phyloP scores from a whole-genome alignment of 2,329 filamentous ascomycete species.

The Xylaria sp. region DNA sequence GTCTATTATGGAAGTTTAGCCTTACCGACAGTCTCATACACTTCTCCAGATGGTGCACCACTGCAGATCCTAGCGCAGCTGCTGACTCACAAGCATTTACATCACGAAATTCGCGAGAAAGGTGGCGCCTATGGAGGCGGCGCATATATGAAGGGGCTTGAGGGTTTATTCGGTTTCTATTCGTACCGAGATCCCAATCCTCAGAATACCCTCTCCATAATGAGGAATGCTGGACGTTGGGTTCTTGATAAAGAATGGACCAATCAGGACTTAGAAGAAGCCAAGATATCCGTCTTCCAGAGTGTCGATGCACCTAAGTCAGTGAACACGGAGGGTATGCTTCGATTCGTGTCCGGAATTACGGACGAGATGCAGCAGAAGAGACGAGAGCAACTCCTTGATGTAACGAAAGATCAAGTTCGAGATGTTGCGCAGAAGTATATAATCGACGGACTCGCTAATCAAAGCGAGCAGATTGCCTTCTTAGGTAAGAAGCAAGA shows the following conservation, averaged over 20 bases:
- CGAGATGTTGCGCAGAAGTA: conserved; percentile 81
- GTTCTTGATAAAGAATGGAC: conserved; percentile 82
- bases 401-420: conserved; percentile 82
- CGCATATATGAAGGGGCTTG: conserved; percentile 78
- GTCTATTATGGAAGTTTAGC: conserved; percentile 92
- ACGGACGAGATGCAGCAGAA: conserved; percentile 88
- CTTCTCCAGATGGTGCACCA: conserved; percentile 73
- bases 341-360: conserved; percentile 81
- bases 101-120: conserved; percentile 97
- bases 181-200: conserved; percentile 97
- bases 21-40: conserved; percentile 83
- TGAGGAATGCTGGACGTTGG: conserved; percentile 82
- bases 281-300: conserved; percentile 95
- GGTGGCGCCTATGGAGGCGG: conserved; percentile 95
- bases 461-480: conserved; percentile 65
- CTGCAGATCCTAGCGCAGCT: conserved; percentile 90
- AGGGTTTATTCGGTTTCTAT: conserved; percentile 92
- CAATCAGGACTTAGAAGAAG: conserved; percentile 87
- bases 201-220: conserved; percentile 82
- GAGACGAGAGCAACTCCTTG: conserved; percentile 81
- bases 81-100: conserved; percentile 93
- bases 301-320: conserved; percentile 85
- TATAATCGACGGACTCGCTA: conserved; percentile 70
- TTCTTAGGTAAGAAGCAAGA: conserved; percentile 84
- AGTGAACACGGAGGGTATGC: conserved; percentile 87